phyloP scores from a whole-genome alignment of 2,329 filamentous ascomycete species.

The Cordyceps pruinosa region DNA sequence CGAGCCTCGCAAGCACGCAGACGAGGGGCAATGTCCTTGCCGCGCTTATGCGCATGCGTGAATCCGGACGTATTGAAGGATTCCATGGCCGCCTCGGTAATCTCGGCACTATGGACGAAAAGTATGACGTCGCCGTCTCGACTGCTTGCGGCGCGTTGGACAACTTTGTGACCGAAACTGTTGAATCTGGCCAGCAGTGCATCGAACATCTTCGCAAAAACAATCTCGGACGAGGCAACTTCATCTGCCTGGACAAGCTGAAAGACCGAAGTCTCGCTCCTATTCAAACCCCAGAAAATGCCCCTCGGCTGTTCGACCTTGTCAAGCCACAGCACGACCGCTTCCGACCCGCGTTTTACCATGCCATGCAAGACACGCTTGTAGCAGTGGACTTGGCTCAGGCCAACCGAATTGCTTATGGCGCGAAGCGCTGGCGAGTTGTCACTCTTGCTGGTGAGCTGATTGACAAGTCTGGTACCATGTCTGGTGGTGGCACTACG shows the following conservation, averaged over 20 bases:
- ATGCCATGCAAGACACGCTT: constrained; percentile 88
- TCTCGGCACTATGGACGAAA: constrained; percentile 84
- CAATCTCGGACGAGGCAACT: constrained; percentile 91
- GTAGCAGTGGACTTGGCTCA: constrained; percentile 91
- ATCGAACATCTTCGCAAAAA: constrained; percentile 97
- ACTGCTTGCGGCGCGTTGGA: constrained; percentile 88
- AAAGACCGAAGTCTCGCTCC: constrained; percentile 68
- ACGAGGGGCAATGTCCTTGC: constrained; percentile 89
- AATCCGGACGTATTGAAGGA: constrained; percentile 92
- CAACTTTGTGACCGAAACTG: constrained; percentile 94
- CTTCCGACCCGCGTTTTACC: constrained; percentile 89
- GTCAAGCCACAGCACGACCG: constrained; percentile 82
- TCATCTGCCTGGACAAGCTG: constrained; percentile 89
- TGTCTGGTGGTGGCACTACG: constrained; percentile 92
- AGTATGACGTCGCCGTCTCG: constrained; percentile 96
- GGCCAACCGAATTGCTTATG: constrained; percentile 94
- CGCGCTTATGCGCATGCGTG: constrained; percentile 87
- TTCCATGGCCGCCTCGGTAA: constrained; percentile 95
- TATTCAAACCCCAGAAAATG: constrained; percentile 85
- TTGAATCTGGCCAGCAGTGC: constrained; percentile 94
- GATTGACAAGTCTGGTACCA: constrained; percentile 96
- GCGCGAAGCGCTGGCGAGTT: constrained; percentile 87
- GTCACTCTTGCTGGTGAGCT: constrained; percentile 92
- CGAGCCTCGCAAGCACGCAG: constrained; percentile 81
- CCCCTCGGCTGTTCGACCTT: constrained; percentile 86